phyloP scores from a whole-genome alignment of 129 eudicot genomes.

The Helianthus annuus region HanXRQr2.0-SUNRISE NC_035443.2:144387777-144388276 shows the following conservation, averaged over 20 bases:
- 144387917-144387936: too few species aligned
- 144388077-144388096: too few species aligned
- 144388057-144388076: too few species aligned
- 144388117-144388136: neutral
- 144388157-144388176: neutral
- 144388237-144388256: conserved; percentile 88
- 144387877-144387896: too few species aligned
- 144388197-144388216: conserved; percentile 97
- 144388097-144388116: too few species aligned
- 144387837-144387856: conserved; percentile 53
- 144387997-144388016: too few species aligned
- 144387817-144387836: conserved; percentile 92
- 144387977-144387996: too few species aligned
- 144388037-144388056: too few species aligned
- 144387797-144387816: conserved; percentile 94
- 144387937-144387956: too few species aligned
- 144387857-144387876: neutral
- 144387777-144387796: conserved; percentile 99
- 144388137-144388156: neutral
- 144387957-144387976: too few species aligned
- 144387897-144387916: too few species aligned
- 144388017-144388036: too few species aligned
- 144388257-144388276: conserved; percentile 85
- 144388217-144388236: conserved; percentile 99
- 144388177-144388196: conserved; percentile 12